Evolutionary conservation across 257 asterid genomes (phyloP).

Genomic region (Fraxinus americana): DNA sequence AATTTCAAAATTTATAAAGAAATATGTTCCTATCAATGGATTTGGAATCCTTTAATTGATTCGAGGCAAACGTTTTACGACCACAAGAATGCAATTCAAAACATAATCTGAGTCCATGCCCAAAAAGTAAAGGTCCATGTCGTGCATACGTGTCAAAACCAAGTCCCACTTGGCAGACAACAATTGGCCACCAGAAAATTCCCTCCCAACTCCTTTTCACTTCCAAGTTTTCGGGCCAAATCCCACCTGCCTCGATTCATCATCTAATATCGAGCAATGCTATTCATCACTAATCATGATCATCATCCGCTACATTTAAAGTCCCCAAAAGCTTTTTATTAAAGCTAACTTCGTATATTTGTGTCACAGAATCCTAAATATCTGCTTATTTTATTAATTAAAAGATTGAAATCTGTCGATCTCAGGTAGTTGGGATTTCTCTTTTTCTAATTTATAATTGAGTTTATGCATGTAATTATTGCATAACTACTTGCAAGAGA

Average conservation of each 20-base stretch:
- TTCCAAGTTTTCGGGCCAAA: background rate
- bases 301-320: background rate
- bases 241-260: background rate
- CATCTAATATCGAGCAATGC: background rate
- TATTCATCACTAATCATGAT: no score
- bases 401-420: background rate
- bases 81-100: background rate
- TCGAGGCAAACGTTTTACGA: background rate
- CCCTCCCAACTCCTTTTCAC: background rate
- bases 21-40: no score
- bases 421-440: background rate
- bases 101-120: background rate
- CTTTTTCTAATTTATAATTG: background rate
- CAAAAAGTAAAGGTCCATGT: background rate
- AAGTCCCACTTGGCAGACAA: background rate
- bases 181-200: background rate
- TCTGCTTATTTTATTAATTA: background rate
- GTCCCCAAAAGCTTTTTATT: background rate
- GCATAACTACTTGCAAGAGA: no score
- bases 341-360: background rate
- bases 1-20: no score
- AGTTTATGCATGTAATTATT: no score
- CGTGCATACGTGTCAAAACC: background rate
- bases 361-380: background rate
- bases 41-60: background rate